These are phyloP conservation scores for Colletotrichum falcatum DNA, from an alignment of 2,329 filamentous ascomycete species.

Conservation along the genomic window DNA sequence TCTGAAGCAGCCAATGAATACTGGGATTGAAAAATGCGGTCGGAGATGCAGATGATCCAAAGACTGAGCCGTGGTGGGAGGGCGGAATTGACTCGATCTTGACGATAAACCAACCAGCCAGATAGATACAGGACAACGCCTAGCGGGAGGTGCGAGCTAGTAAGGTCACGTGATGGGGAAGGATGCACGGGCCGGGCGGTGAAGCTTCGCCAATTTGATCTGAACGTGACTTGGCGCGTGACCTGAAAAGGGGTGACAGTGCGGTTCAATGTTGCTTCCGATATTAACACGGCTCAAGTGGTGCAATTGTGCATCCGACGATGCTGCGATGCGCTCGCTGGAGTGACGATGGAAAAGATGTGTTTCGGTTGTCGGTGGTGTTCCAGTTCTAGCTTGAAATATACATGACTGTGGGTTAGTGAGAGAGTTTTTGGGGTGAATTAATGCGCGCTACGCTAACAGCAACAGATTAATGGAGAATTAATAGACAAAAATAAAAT, in stretches of 20 bases:
- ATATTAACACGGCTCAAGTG: not conserved
- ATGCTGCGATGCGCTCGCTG: not conserved
- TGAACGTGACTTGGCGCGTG: slow-evolving; percentile 28
- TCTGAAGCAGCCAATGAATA: slow-evolving; percentile 55
- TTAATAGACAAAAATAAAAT: too few relatives aligned
- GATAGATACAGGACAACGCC: slow-evolving; percentile 34
- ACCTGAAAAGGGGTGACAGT: not conserved
- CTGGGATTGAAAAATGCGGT: slow-evolving; percentile 53
- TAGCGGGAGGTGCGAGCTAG: slow-evolving; percentile 39
- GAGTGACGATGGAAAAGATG: not conserved
- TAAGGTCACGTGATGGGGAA: slow-evolving; percentile 36
- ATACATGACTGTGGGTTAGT: not conserved
- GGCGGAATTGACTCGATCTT: slow-evolving; percentile 38
- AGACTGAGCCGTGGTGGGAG: slow-evolving; percentile 38
- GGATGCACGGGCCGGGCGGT: slow-evolving; percentile 20
- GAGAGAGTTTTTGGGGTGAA: not conserved
- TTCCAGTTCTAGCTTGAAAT: not conserved
- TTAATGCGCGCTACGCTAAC: not conserved
- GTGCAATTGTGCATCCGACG: not conserved
- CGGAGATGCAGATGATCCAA: slow-evolving; percentile 48
- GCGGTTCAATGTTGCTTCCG: not conserved
- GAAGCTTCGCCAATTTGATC: not conserved
- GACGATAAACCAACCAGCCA: slow-evolving; percentile 30
- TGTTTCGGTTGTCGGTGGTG: not conserved
- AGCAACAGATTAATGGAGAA: not conserved